Percentiles rank a stretch among this genome's conserved stretches.
Conservation (phyloP, 2,329 filamentous ascomycete species). For the Aureobasidium sp. region DNA sequence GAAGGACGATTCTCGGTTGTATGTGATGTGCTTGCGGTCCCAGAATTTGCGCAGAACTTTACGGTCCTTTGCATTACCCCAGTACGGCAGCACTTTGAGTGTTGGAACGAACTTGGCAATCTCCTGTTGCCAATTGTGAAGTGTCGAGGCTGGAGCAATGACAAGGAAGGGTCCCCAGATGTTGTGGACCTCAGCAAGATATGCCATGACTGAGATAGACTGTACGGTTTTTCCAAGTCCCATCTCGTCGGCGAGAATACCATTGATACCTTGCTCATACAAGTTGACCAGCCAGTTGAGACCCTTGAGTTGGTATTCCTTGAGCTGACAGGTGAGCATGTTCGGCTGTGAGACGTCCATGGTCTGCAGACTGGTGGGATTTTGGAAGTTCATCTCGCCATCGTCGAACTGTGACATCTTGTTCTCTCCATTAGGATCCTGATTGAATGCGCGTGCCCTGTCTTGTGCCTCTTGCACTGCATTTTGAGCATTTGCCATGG, state of each 20-base stretch:
- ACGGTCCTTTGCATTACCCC: constrained; percentile 87
- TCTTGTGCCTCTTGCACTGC: constrained; percentile 91
- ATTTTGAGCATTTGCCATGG: constrained; percentile 91
- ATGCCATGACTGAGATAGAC: constrained; percentile 98
- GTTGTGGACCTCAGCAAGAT: constrained; percentile 92
- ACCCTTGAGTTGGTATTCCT: constrained; percentile 98
- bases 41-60: constrained; percentile 98
- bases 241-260: constrained; percentile 98
- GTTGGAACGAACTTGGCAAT: constrained; percentile 90
- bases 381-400: constrained; percentile 99
- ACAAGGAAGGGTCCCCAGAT: constrained; percentile 98
- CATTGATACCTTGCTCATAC: constrained; percentile 99
- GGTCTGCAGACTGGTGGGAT: constrained; percentile 87
- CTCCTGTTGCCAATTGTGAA: constrained; percentile 99
- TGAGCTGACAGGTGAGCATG: constrained; percentile 85
- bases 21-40: constrained; percentile 96
- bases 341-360: constrained; percentile 92
- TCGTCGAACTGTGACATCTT: constrained; percentile 73
- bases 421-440: constrained; percentile 41
- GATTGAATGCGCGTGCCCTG: constrained; percentile 88
- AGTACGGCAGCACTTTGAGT: constrained; percentile 93
- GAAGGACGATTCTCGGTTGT: constrained; percentile 86
- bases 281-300: constrained; percentile 98
- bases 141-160: constrained; percentile 87
- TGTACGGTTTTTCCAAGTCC: constrained; percentile 98